These are phyloP conservation scores for Ophiostoma tasmaniense DNA, from an alignment of 2,329 filamentous ascomycete species.

Conservation along the genomic window DNA sequence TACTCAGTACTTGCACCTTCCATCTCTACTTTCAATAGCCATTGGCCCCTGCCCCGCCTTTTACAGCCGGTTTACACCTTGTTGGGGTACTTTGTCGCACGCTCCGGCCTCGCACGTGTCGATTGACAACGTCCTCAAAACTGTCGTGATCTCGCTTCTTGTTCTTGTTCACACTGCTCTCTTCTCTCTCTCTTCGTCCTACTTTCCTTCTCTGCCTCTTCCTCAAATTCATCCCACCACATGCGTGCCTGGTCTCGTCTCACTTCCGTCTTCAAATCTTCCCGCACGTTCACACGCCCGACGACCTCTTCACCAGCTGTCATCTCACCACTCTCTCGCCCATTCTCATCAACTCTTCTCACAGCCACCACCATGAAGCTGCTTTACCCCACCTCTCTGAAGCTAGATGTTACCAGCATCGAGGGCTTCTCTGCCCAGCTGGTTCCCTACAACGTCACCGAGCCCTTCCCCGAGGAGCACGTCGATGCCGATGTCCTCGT, in stretches of 20 bases:
- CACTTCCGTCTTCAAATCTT: neutral
- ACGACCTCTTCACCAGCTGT: neutral
- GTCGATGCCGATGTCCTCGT: slow-evolving; percentile 39
- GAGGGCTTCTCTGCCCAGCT: slow-evolving; percentile 22
- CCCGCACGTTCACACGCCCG: neutral
- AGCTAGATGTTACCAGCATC: slow-evolving; percentile 21
- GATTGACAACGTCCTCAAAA: slow-evolving; percentile 5
- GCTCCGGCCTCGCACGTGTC: neutral
- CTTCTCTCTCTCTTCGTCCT: neutral
- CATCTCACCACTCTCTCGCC: neutral
- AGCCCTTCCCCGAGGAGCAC: slow-evolving; percentile 35
- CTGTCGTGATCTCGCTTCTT: neutral
- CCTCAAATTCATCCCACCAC: neutral
- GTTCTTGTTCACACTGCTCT: neutral
- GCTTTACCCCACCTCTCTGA: slow-evolving; percentile 24
- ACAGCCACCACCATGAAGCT: slow-evolving; percentile 21
- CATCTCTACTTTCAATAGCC: neutral
- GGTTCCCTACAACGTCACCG: slow-evolving; percentile 32
- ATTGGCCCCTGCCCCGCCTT: slow-evolving; percentile 11
- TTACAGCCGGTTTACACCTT: neutral
- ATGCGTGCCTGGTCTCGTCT: slow-evolving; percentile 12
- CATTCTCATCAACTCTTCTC: neutral
- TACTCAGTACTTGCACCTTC: neutral
- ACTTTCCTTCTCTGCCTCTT: neutral
- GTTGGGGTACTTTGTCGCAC: neutral